These are phyloP conservation scores for Fereydounia khargensis DNA, from an alignment of 1,284 basidiomycete species.

Conservation along the genomic window DNA sequence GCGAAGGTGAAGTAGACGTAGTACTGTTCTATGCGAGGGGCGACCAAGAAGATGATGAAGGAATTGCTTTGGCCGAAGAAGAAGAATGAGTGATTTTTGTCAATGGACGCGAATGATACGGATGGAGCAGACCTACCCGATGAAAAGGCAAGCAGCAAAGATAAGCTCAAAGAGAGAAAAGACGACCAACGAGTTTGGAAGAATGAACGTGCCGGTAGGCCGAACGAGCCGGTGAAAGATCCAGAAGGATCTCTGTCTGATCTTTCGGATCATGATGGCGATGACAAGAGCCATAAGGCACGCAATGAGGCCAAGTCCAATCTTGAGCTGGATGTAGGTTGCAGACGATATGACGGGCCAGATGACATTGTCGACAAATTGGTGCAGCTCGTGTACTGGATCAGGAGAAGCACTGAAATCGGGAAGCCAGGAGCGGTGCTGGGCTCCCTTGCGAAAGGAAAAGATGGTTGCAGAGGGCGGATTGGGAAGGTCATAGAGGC, in stretches of 20 bases:
- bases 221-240: slow-evolving; percentile 11
- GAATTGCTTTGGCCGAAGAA: not conserved
- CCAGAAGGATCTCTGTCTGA: slow-evolving; percentile 21
- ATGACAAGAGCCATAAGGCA: slow-evolving; percentile 14
- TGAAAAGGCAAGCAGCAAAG: slow-evolving; percentile 12
- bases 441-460: too few relatives aligned
- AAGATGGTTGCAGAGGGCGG: too few relatives aligned
- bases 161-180: too few relatives aligned
- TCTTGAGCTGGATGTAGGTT: slow-evolving; percentile 22
- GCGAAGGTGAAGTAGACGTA: slow-evolving; percentile 17
- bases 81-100: too few relatives aligned
- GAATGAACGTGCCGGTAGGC: slow-evolving; percentile 19
- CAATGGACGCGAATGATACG: slow-evolving; percentile 21
- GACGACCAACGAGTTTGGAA: slow-evolving; percentile 29
- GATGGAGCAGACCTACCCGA: slow-evolving; percentile 14
- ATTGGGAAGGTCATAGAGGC: too few relatives aligned
- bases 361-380: slow-evolving; percentile 14
- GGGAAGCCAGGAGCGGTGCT: slow-evolving; percentile 20
- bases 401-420: slow-evolving; percentile 9
- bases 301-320: slow-evolving; percentile 8
- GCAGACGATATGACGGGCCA: slow-evolving; percentile 2
- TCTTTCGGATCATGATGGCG: slow-evolving; percentile 16
- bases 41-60: not conserved
- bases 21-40: slow-evolving; percentile 6
- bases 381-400: slow-evolving; percentile 3